Conservation (phyloP, 2,329 filamentous ascomycete genomes). For the Paecilomyces niveus region DNA sequence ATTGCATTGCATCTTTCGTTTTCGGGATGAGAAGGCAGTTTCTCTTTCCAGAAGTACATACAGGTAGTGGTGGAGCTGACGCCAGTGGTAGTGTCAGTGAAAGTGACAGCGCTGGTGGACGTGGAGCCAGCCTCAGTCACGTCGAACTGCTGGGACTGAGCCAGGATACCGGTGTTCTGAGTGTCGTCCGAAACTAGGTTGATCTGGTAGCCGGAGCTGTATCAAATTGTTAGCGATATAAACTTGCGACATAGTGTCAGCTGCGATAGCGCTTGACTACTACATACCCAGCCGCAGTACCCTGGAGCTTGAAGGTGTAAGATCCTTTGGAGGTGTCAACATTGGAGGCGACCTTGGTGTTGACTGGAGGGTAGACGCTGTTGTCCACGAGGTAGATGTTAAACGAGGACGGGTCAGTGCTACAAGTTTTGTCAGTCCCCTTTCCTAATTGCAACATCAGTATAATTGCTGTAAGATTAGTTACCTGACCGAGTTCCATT, state of each 20-base stretch:
- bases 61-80: conserved; percentile 8
- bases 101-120: conserved; percentile 7
- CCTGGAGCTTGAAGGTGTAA: conserved; percentile 30
- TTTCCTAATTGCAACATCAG: not conserved
- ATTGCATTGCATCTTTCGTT: not conserved
- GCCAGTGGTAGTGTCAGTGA: conserved; percentile 12
- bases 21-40: not conserved
- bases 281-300: conserved; percentile 21
- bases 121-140: conserved; percentile 13
- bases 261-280: not conserved
- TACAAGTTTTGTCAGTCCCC: conserved; percentile 10
- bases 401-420: conserved; percentile 34
- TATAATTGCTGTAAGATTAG: conserved; percentile 1
- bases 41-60: not conserved
- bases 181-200: conserved; percentile 30
- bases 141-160: conserved; percentile 32
- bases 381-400: conserved; percentile 38
- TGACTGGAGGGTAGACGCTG: conserved; percentile 25
- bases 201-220: conserved; percentile 34
- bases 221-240: conserved; percentile 4
- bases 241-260: not conserved
- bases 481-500: conserved; percentile 33
- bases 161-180: conserved; percentile 33
- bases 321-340: conserved; percentile 28
- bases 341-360: conserved; percentile 24